These are phyloP conservation scores for Neocallimastix lanati DNA, from an alignment of 192 early-diverging fungal species.

Conservation along the genomic window DNA sequence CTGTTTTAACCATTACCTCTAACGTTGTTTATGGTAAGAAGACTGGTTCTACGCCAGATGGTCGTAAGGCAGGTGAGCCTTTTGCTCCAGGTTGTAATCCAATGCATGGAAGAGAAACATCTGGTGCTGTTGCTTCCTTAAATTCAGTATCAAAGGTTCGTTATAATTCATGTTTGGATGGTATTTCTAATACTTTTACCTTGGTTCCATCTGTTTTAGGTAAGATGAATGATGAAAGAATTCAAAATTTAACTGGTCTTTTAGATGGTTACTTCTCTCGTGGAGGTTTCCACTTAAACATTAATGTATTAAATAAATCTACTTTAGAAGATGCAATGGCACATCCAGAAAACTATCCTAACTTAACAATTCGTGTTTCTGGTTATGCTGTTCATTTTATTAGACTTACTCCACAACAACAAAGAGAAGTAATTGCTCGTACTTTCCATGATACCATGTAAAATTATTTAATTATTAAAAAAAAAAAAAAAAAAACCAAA, in stretches of 20 bases:
- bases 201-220: slow-evolving; percentile 2
- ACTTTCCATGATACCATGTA: too few relatives aligned
- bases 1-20: too few relatives aligned
- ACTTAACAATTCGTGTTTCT: slow-evolving; percentile 6
- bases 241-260: slow-evolving; percentile 2
- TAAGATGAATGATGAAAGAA: slow-evolving; percentile 3
- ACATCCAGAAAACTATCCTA: slow-evolving; percentile 9
- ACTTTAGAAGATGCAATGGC: slow-evolving; percentile 7
- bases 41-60: slow-evolving; percentile 7
- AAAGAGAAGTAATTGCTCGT: slow-evolving; percentile 4
- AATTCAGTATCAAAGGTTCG: slow-evolving; percentile 10
- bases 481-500: too few relatives aligned
- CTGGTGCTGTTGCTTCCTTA: slow-evolving; percentile 3
- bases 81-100: too few relatives aligned
- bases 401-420: slow-evolving; percentile 3
- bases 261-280: slow-evolving; percentile 6
- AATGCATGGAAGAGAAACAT: slow-evolving; percentile 6
- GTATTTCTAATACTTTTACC: slow-evolving; percentile 8
- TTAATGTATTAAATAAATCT: slow-evolving; percentile 4
- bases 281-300: slow-evolving; percentile 5
- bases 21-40: too few relatives aligned
- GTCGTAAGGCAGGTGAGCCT: slow-evolving; percentile 5
- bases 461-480: too few relatives aligned
- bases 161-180: slow-evolving; percentile 4
- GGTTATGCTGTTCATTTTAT: too few relatives aligned